These are phyloP conservation scores for Asclepias syriaca DNA, from an alignment of 257 asterid species.

Conservation along the genomic window DNA sequence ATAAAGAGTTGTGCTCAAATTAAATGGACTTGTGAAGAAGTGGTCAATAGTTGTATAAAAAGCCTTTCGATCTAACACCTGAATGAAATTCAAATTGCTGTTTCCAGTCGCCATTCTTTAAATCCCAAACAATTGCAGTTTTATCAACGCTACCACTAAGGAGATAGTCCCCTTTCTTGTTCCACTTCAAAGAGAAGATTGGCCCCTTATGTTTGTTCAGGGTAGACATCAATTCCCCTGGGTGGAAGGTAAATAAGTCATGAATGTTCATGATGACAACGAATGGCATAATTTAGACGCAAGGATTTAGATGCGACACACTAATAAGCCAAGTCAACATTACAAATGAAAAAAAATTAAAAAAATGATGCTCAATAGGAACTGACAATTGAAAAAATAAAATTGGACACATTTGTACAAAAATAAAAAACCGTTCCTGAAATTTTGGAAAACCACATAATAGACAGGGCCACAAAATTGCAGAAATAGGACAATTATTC, in stretches of 20 bases:
- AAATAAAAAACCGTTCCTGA: neutral
- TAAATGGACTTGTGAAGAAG: neutral
- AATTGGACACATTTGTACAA: neutral
- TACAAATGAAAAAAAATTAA: neutral
- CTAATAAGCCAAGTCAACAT: neutral
- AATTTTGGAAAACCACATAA: neutral
- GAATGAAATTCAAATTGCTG: conserved; percentile 93
- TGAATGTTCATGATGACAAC: neutral
- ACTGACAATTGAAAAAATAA: neutral
- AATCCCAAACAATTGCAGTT: conserved; percentile 98
- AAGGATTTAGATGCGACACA: neutral
- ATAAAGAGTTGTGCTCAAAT: neutral
- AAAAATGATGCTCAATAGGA: neutral
- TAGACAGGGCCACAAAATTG: neutral
- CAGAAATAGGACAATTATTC: neutral
- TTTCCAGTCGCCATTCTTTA: conserved; percentile 86
- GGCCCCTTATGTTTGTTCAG: conserved; percentile 93
- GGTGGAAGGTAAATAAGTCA: conserved; percentile 22
- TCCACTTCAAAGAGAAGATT: conserved; percentile 96
- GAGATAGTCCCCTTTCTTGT: conserved; percentile 91
- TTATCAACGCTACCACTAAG: conserved; percentile 96
- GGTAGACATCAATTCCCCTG: conserved; percentile 84
- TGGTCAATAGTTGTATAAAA: conserved; percentile 12
- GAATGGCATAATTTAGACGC: conserved; percentile 1
- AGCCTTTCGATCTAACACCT: conserved; percentile 42